phyloP scores from a whole-genome alignment of 2,329 filamentous ascomycete species.

The Dactylellina sp. region DNA sequence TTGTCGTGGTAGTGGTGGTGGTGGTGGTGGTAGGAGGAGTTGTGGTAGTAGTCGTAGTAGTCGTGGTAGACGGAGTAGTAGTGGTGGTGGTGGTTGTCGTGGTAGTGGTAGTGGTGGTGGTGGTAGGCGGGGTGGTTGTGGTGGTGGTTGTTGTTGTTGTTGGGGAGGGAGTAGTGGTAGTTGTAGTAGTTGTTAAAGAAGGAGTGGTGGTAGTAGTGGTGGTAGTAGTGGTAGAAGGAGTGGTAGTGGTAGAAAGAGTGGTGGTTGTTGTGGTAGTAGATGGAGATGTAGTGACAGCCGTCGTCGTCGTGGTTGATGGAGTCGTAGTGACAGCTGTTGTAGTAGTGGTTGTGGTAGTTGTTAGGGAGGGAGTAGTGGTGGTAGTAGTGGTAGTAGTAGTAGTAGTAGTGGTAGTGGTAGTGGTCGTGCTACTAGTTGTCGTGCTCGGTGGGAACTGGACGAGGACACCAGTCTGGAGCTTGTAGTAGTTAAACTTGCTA shows the following conservation, averaged over 20 bases:
- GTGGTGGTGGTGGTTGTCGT: constrained; percentile 24
- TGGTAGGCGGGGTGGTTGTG: background rate
- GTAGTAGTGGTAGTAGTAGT: constrained; percentile 3
- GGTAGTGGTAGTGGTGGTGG: constrained; percentile 2
- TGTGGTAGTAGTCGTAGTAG: constrained; percentile 14
- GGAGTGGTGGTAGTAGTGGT: constrained; percentile 11
- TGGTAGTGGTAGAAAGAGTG: constrained; percentile 30
- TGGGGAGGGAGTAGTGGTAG: background rate
- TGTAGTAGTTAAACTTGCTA: constrained; percentile 63
- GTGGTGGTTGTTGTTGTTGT: constrained; percentile 9
- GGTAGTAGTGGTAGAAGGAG: background rate
- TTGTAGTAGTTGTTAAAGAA: background rate
- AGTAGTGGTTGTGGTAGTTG: background rate
- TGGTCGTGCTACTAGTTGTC: constrained; percentile 57
- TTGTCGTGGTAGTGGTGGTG: constrained; percentile 10
- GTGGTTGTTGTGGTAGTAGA: constrained; percentile 14
- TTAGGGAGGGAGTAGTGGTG: constrained; percentile 4
- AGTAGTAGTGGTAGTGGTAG: constrained; percentile 23
- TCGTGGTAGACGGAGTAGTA: constrained; percentile 10
- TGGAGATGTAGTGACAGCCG: constrained; percentile 13
- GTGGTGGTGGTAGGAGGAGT: constrained; percentile 8
- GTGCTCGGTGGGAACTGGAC: constrained; percentile 47
- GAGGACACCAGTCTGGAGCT: background rate
- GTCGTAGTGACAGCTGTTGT: constrained; percentile 30
- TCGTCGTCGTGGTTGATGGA: constrained; percentile 9